Evolutionary conservation across 768 basidiomycete species (phyloP).

Genomic region (Leucogyrophana mollusca): DNA sequence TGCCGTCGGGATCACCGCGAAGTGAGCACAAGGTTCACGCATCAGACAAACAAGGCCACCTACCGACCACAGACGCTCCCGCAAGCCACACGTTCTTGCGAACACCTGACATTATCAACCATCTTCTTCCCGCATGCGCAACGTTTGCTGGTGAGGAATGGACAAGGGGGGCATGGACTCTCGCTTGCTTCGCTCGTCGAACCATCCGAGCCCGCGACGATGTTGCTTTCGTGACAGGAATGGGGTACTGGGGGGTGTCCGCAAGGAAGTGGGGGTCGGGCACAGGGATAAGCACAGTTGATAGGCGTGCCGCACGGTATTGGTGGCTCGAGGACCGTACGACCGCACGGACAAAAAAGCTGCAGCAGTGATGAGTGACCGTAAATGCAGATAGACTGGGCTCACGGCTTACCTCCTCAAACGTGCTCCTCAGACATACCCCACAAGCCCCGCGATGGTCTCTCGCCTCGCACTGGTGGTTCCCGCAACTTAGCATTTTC

Average conservation of each 20-base stretch:
- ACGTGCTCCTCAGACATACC: conserved; percentile 83
- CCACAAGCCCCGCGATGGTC: conserved; percentile 87
- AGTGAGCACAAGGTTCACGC: not conserved
- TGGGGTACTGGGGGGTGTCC: conserved; percentile 82
- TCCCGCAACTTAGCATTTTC: conserved; percentile 69
- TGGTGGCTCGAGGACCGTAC: conserved; percentile 86
- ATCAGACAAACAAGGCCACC: conserved; percentile 22
- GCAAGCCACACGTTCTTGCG: conserved; percentile 77
- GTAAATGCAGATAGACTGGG: not conserved
- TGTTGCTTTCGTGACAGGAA: conserved; percentile 73
- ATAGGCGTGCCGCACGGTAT: conserved; percentile 85
- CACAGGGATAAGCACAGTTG: conserved; percentile 78
- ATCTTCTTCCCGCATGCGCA: conserved; percentile 91
- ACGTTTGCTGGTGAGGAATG: conserved; percentile 69
- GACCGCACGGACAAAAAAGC: conserved; percentile 80
- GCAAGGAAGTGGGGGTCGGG: conserved; percentile 65
- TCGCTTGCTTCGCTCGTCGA: not conserved
- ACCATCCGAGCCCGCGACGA: conserved; percentile 24
- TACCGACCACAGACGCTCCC: conserved; percentile 79
- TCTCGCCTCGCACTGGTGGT: conserved; percentile 72
- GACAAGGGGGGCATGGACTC: conserved; percentile 78
- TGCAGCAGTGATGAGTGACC: conserved; percentile 23
- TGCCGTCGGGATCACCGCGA: conserved; percentile 24
- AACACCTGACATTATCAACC: conserved; percentile 80
- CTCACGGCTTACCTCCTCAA: conserved; percentile 71